These are phyloP conservation scores for Elasticomyces elasticus DNA, from an alignment of 495 filamentous ascomycete genomes.

Conservation along the genomic window DNA sequence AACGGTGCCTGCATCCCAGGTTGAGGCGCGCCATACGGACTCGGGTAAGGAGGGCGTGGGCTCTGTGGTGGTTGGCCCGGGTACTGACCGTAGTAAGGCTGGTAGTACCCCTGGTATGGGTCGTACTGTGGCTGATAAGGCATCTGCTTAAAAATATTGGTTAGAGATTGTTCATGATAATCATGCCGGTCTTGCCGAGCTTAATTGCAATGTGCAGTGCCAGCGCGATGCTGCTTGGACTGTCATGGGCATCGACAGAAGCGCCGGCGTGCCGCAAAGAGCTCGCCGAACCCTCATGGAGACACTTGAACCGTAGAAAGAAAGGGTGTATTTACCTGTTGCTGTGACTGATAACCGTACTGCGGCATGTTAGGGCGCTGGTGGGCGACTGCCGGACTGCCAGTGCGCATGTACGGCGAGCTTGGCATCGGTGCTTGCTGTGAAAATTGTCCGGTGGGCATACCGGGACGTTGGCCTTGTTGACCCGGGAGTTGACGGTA, in stretches of 20 bases:
- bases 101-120: slow-evolving; percentile 34
- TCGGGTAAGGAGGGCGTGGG: slow-evolving; percentile 26
- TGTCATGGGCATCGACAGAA: not conserved
- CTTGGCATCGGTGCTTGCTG: slow-evolving; percentile 31
- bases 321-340: slow-evolving; percentile 57
- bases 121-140: slow-evolving; percentile 21
- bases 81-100: slow-evolving; percentile 39
- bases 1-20: slow-evolving; percentile 43
- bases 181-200: not conserved
- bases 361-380: slow-evolving; percentile 59
- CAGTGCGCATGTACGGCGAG: slow-evolving; percentile 14
- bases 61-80: slow-evolving; percentile 29
- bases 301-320: slow-evolving; percentile 32
- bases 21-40: slow-evolving; percentile 20
- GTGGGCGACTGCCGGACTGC: slow-evolving; percentile 62
- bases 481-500: slow-evolving; percentile 53
- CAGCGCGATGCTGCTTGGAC: not conserved
- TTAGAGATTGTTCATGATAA: not conserved
- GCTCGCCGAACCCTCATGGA: not conserved
- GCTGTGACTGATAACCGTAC: slow-evolving; percentile 51
- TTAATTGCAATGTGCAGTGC: slow-evolving; percentile 25
- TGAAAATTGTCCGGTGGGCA: slow-evolving; percentile 58
- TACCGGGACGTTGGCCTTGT: slow-evolving; percentile 45
- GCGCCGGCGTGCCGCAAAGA: not conserved
- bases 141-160: slow-evolving; percentile 8